Evolutionary conservation across 106 monocot genomes (phyloP), one percentile per base, ranked within the genome.

Genomic region (Dendrobium nobile): DNA sequence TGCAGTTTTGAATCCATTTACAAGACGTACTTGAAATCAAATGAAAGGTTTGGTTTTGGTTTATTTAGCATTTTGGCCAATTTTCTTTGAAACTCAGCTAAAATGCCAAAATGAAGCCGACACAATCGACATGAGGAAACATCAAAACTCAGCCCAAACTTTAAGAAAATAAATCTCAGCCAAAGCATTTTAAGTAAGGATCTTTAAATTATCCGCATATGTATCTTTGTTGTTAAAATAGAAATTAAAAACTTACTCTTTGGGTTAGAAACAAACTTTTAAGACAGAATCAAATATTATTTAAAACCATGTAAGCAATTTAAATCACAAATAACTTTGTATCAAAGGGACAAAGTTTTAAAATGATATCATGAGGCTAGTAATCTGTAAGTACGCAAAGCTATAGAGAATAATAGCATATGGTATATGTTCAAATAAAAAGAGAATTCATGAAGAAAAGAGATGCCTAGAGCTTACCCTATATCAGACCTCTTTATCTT

Each of bases 401-500:
- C 41, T 40, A 15, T 10, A 73, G 73, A 73, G 24, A 73, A 73
- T 16, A 73, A 73, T 73, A 41, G 67, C 67, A 26, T 17, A 41
- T 9, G 28, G 19, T 18, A 19, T 22, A 74, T 20, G 6, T 42
- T 42, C 18, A 31, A 70, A 33, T 70, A 27, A 70, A 74, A 74
- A 7, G 20, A 74, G 44, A 44, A 7, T 20, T n/a, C 43, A 44
- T 3, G 44, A 11, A 41, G 43, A 51, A 51, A 48, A 67, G 45
- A 61, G 2, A 44, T 33, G 17, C 17, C 45, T 41, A 82, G 54
- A 82, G 24, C 73, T 48, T 58, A 94, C 96, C 86, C 80, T 45
- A 33, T 64, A 40, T 90, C 87, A 74, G 67, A 85, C 10, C 28
- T 77, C 72, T 90, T 91, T 67, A 87, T 87, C 81, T 86, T 93